Conservation (phyloP, 352 stramenopile species). For the Phytophthora pistaciae region DNA sequence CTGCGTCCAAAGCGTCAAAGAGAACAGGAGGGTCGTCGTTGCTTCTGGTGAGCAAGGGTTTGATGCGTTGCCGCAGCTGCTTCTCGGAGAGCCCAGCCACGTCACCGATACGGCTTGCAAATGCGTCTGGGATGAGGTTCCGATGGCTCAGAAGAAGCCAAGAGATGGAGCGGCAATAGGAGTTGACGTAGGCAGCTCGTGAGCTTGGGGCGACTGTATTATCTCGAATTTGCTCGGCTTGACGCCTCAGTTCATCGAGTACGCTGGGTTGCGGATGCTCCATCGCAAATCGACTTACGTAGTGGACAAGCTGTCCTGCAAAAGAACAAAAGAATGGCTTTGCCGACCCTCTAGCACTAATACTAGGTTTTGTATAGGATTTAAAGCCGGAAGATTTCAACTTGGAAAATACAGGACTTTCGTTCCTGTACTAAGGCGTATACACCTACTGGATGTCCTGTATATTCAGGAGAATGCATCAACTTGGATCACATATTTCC, state of each 20-base stretch:
- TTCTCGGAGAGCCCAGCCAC: conserved; percentile 6
- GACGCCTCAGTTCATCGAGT: neutral
- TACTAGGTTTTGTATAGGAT: neutral
- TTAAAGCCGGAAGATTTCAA: neutral
- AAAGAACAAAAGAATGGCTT: neutral
- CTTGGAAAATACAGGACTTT: neutral
- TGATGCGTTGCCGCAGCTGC: conserved; percentile 8
- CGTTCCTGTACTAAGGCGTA: neutral
- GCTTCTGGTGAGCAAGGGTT: conserved; percentile 7
- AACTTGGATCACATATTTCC: too few relatives aligned
- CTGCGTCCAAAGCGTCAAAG: conserved; percentile 15
- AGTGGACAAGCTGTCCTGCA: neutral
- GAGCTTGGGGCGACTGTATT: neutral
- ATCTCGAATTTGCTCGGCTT: neutral
- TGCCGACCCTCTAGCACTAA: neutral
- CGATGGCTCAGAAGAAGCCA: conserved; percentile 7
- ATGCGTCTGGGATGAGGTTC: conserved; percentile 5
- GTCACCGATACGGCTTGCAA: conserved; percentile 5
- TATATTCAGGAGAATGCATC: neutral
- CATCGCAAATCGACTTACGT: neutral
- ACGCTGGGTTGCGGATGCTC: neutral
- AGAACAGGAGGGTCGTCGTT: conserved; percentile 4
- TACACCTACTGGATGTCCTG: neutral
- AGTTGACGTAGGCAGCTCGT: conserved; percentile 1
- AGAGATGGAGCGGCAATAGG: conserved; percentile 19